Percentiles rank a stretch among this genome's conserved stretches.
Conservation (phyloP, 805 yeast genomes). For the Wickerhamomyces bovis region DNA sequence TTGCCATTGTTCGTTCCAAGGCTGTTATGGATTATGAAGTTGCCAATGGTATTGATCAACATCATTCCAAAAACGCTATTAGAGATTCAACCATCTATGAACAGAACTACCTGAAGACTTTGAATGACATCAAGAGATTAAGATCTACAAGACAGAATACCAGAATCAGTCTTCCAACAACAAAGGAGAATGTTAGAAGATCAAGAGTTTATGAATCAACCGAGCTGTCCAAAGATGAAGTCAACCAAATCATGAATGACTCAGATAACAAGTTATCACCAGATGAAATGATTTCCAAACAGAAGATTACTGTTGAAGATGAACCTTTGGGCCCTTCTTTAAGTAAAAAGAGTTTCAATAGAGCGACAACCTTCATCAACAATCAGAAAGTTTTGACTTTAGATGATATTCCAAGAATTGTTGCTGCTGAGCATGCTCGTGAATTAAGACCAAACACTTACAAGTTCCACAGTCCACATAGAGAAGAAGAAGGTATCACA, state of each 20-base stretch:
- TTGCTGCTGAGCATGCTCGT: slow-evolving; percentile 94
- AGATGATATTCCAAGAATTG: slow-evolving; percentile 95
- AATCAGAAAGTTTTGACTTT: slow-evolving; percentile 82
- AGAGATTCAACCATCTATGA: slow-evolving; percentile 25
- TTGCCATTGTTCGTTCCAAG: slow-evolving; percentile 73
- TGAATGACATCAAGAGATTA: slow-evolving; percentile 70
- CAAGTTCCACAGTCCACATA: slow-evolving; percentile 56
- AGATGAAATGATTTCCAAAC: slow-evolving; percentile 19
- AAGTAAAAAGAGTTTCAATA: slow-evolving; percentile 42
- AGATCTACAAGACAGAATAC: slow-evolving; percentile 68
- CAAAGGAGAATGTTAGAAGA: slow-evolving; percentile 56
- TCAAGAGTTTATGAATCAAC: slow-evolving; percentile 51
- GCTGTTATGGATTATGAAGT: slow-evolving; percentile 45
- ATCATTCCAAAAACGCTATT: slow-evolving; percentile 5
- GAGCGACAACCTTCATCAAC: slow-evolving; percentile 66
- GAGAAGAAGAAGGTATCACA: slow-evolving; percentile 16
- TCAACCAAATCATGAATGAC: background rate
- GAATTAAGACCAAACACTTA: slow-evolving; percentile 91
- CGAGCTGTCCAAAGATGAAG: slow-evolving; percentile 16
- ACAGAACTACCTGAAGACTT: slow-evolving; percentile 59
- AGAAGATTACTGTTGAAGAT: slow-evolving; percentile 25
- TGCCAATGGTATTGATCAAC: slow-evolving; percentile 5
- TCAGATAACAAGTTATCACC: slow-evolving; percentile 6
- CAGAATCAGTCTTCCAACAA: slow-evolving; percentile 40
- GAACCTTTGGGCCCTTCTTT: slow-evolving; percentile 48